Evolutionary conservation across 1,284 basidiomycete species (phyloP), one percentile per base, ranked within the genome.

Genomic region (Earliella scabrosa): DNA sequence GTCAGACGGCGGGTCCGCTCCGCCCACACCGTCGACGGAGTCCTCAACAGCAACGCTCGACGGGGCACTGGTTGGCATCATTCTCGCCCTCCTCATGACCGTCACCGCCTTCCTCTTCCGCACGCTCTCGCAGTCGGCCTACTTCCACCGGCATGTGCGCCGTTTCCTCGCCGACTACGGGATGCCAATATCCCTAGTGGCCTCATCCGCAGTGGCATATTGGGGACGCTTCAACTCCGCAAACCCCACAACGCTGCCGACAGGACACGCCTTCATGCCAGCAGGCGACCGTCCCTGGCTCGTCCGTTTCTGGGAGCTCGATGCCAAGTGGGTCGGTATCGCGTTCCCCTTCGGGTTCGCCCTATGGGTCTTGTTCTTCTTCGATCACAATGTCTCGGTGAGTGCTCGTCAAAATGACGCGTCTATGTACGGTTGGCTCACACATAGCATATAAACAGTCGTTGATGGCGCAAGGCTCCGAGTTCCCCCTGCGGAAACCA

Each of bases 401-500:
- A 55, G 85, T 71, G 4, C n/a, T 26, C 21, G 7, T 34, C n/a
- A n/a, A n/a, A n/a, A n/a, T n/a, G n/a, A n/a, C n/a, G n/a, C n/a
- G n/a, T n/a, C n/a, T n/a, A n/a, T n/a, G n/a, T n/a, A n/a, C n/a
- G n/a, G n/a, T n/a, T n/a, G 21, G 26, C 45, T n/a, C 7, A 13
- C n/a, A 2, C n/a, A 32, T 32, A n/a, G 13, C 11, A 14, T n/a
- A 20, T 9, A 38, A n/a, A n/a, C 67, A 92, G 91, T 93, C 88
- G 8, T 75, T 98, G 36, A 98, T 98, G 78, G 95, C 96, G 0
- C 96, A 98, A 75, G 90, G 93, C 1, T 87, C 93, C 2, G 87
- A 92, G 59, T 98, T 95, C 67, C 95, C 96, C 0, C 80, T 99
- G 4, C 82, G 85, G 24, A 96, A 97, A 66, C 95, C 96, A 1